phyloP scores from a whole-genome alignment of 1,284 basidiomycete genomes.

The Ustilago shanxiensis region DNA sequence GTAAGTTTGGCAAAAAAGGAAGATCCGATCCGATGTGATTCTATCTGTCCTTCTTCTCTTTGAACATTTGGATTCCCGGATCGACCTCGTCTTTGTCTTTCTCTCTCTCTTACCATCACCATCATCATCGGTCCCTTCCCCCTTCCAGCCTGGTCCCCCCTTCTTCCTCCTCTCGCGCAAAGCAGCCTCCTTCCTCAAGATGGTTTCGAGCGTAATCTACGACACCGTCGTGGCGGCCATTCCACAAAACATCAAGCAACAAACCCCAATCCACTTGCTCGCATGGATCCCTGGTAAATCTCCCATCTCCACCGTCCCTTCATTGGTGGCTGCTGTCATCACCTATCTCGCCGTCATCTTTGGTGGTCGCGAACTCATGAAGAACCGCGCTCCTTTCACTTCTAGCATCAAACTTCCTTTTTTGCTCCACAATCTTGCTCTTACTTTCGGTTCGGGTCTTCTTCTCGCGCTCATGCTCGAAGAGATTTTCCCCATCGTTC shows the following conservation, averaged over 20 bases:
- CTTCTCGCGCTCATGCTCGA: constrained; percentile 89
- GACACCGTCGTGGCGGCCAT: constrained; percentile 47
- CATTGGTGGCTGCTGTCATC: constrained; percentile 73
- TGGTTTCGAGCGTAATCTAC: constrained; percentile 54
- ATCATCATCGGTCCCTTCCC: constrained; percentile 5
- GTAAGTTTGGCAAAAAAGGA: neutral
- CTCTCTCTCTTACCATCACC: constrained; percentile 25
- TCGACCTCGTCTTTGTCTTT: neutral
- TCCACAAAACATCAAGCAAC: constrained; percentile 34
- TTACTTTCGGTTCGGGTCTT: constrained; percentile 84
- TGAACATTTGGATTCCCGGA: neutral
- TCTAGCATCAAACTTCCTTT: constrained; percentile 78
- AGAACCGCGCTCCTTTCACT: constrained; percentile 75
- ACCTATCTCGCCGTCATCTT: constrained; percentile 92
- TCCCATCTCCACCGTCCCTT: constrained; percentile 61
- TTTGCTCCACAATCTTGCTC: constrained; percentile 89
- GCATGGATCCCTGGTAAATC: constrained; percentile 61
- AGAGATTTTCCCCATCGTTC: constrained; percentile 71
- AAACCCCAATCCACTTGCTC: constrained; percentile 43
- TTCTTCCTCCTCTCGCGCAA: neutral
- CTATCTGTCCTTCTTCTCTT: neutral
- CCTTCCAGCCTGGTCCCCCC: neutral
- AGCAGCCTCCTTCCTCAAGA: constrained; percentile 15
- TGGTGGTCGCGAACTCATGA: constrained; percentile 86
- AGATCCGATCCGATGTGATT: neutral